These are phyloP conservation scores for Populus ilicifolia DNA, from an alignment of 345 rosid species.

Conservation along the genomic window DNA sequence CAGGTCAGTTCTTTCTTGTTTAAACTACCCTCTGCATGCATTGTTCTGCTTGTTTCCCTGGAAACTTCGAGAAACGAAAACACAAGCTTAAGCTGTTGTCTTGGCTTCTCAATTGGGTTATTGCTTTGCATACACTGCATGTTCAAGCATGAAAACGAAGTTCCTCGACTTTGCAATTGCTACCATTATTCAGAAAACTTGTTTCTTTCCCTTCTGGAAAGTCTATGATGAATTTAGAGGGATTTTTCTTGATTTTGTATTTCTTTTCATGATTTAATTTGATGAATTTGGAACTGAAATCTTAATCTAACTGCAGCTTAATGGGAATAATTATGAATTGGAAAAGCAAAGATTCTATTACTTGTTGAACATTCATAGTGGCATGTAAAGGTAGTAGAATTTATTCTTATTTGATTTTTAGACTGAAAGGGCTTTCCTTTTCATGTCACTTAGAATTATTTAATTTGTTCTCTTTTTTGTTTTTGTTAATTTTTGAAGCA, in stretches of 20 bases:
- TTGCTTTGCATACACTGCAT: background rate
- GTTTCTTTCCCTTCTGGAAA: background rate
- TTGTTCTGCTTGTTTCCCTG: background rate
- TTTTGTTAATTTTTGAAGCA: background rate
- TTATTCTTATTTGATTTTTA: background rate
- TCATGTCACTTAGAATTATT: background rate
- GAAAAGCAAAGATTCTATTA: background rate
- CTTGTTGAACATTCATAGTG: background rate
- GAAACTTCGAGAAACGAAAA: background rate
- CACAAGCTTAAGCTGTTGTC: background rate
- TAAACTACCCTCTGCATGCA: background rate
- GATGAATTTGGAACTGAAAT: background rate
- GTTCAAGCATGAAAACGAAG: background rate
- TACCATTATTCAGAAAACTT: background rate
- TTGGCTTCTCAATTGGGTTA: background rate
- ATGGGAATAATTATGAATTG: background rate
- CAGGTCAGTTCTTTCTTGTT: slow-evolving; percentile 41
- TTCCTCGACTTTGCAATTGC: background rate
- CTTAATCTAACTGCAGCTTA: background rate
- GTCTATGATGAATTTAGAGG: background rate
- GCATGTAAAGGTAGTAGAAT: background rate
- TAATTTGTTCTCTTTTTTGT: background rate
- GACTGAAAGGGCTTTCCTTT: background rate
- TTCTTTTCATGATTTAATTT: background rate
- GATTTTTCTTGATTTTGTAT: background rate